Base-by-base conservation (phyloP, 2,329 filamentous ascomycete genomes). In the Grosmannia huntii region DNA sequence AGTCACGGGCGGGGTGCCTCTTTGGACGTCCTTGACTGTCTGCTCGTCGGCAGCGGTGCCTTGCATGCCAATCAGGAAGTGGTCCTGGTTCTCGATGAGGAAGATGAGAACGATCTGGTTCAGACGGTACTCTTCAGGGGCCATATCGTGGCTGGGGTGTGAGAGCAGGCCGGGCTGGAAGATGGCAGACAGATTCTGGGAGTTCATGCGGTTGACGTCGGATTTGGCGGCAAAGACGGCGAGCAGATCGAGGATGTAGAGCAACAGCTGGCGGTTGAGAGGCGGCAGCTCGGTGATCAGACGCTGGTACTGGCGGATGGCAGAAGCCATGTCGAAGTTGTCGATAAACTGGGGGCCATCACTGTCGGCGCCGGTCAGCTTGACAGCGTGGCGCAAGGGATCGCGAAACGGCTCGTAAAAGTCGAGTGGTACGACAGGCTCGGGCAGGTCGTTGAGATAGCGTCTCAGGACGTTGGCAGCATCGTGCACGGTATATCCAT, bases 101-200 rank as follows among this genome's bases (percentile, higher is more conserved):
- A 99, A 99, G 55, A 99, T 96, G 62, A 99, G 80, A 23, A 99
- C 92, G 66, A 94, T 92, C 76, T 99, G 94, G 68, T 95, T 97
- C 6, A 99, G 76, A 36, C 90, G 85, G 69, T 99, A 99, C 68
- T 97, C 92, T 59, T 88, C 83, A 0, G 94, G 94, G 0, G 90
- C 86, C 92, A 99, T 97, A 67, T 95, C 91, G 70, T 99, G 94
- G 60, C 82, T 77, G 1, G 94, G 94, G 69, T 99, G 94, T 2
- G 91, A 96, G 16, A 99, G 80, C 74, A 99, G 88, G 58, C 94
- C 94, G 0, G 94, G 94, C 69, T 99, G 94, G 70, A 99, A 99
- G 67, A 99, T 99, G 59, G 94, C 92, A 11, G 94, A 89, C 52
- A 99, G 75, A 68, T 99, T 99, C 65, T 87, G 87, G 38, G 87